Percentiles rank a stretch among this genome's conserved stretches.
These are phyloP conservation scores for Linum tenue DNA, from an alignment of 345 rosid genomes.

Conservation along the genomic window DNA sequence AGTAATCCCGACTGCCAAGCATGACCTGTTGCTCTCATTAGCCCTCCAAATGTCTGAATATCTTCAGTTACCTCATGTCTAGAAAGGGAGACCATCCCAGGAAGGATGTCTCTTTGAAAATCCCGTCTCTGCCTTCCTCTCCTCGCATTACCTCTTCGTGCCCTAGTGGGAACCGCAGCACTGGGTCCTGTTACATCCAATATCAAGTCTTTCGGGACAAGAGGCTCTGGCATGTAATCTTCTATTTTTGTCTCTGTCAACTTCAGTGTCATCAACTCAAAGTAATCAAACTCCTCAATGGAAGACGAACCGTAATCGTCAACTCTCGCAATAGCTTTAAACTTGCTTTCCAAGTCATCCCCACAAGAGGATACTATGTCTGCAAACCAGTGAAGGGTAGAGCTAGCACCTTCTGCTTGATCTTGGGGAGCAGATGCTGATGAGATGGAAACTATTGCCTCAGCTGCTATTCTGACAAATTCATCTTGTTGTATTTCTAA, in stretches of 20 bases:
- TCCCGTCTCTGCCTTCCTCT: constrained; percentile 67
- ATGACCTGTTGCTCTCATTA: constrained; percentile 56
- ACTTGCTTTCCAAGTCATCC: constrained; percentile 18
- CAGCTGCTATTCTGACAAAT: constrained; percentile 37
- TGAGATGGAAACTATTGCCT: constrained; percentile 53
- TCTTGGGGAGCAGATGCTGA: constrained; percentile 17
- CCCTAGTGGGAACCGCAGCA: constrained; percentile 25
- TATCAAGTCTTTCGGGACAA: constrained; percentile 26
- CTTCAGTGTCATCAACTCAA: constrained; percentile 59
- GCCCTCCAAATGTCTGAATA: constrained; percentile 58
- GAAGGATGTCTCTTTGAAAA: constrained; percentile 70
- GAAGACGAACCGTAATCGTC: constrained; percentile 3
- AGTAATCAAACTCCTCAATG: constrained; percentile 39
- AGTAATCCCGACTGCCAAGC: constrained; percentile 41
- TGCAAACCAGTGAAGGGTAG: constrained; percentile 47
- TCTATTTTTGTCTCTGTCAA: constrained; percentile 40
- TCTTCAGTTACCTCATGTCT: constrained; percentile 64
- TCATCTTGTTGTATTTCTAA: constrained; percentile 17
- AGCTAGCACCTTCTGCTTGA: constrained; percentile 8
- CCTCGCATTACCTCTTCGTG: constrained; percentile 56
- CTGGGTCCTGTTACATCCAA: constrained; percentile 16
- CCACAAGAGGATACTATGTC: constrained; percentile 29
- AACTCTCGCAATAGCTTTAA: constrained; percentile 1
- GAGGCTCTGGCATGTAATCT: constrained; percentile 31
- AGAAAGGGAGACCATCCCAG: constrained; percentile 46